These are phyloP conservation scores for Adansonia digitata DNA, from an alignment of 345 rosid species.

Conservation along the genomic window DNA sequence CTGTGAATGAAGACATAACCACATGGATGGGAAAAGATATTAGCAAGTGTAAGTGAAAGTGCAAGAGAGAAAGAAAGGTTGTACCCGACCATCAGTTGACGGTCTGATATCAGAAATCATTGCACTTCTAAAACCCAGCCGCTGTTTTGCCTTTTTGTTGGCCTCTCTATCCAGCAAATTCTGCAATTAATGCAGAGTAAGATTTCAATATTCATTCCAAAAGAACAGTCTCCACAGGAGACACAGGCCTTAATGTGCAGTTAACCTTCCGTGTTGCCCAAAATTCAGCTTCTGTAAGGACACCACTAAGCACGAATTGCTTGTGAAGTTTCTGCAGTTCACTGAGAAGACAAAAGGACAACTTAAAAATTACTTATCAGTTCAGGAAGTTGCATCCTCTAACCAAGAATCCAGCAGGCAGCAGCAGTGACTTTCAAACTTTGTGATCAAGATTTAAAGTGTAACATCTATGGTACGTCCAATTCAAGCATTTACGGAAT, in stretches of 20 bases:
- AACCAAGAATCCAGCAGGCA: conserved; percentile 4
- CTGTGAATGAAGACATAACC: background rate
- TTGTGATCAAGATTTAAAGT: background rate
- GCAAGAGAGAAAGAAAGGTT: conserved; percentile 15
- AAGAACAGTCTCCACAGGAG: background rate
- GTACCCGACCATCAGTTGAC: conserved; percentile 83
- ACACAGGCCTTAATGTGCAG: conserved; percentile 10
- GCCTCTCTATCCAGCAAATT: conserved; percentile 64
- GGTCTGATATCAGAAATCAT: conserved; percentile 83
- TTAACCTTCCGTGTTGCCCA: conserved; percentile 96
- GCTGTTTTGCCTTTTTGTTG: conserved; percentile 63
- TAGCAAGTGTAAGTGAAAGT: background rate
- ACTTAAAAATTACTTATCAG: conserved; percentile 8
- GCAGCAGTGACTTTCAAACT: background rate
- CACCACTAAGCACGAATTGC: conserved; percentile 54
- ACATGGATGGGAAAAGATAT: background rate
- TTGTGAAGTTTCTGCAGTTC: conserved; percentile 80
- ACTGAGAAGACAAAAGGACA: conserved; percentile 28
- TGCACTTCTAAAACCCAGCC: conserved; percentile 76
- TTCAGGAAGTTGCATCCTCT: conserved; percentile 1
- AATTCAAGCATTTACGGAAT: background rate
- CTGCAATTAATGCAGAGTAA: conserved; percentile 36
- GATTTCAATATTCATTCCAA: conserved; percentile 10
- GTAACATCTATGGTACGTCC: background rate
- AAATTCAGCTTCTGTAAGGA: conserved; percentile 80